phyloP scores from a whole-genome alignment of 768 basidiomycete species.

The Suillus weaverae region DNA sequence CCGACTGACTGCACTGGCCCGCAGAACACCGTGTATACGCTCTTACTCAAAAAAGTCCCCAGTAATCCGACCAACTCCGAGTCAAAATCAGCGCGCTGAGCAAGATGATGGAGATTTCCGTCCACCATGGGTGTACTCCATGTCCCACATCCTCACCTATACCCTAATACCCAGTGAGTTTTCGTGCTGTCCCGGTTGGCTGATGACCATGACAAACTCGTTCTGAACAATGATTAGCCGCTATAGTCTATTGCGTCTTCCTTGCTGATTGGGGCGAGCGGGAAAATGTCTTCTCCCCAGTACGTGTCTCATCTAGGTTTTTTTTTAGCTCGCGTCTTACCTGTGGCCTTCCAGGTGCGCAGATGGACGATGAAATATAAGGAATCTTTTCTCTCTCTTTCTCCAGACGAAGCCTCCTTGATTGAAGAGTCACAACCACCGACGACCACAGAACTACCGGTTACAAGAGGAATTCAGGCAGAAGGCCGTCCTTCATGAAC shows the following conservation, averaged over 20 bases:
- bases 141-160: slow-evolving; percentile 51
- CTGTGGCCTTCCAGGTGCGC: slow-evolving; percentile 42
- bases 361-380: slow-evolving; percentile 55
- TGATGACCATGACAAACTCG: background rate
- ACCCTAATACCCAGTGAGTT: slow-evolving; percentile 55
- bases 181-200: slow-evolving; percentile 1
- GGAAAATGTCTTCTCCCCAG: slow-evolving; percentile 71
- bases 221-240: slow-evolving; percentile 36
- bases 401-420: slow-evolving; percentile 50
- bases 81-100: background rate
- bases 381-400: slow-evolving; percentile 55
- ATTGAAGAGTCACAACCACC: slow-evolving; percentile 9
- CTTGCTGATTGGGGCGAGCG: slow-evolving; percentile 67
- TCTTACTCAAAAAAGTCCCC: background rate
- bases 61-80: background rate
- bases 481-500: slow-evolving; percentile 1
- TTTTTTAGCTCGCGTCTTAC: background rate
- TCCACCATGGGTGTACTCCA: slow-evolving; percentile 60
- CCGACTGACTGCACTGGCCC: slow-evolving; percentile 4
- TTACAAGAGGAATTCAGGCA: background rate
- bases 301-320: slow-evolving; percentile 34
- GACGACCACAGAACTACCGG: background rate
- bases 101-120: slow-evolving; percentile 46
- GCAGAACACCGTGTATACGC: background rate
- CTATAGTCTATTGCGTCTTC: slow-evolving; percentile 58